Percentiles rank a stretch among this genome's conserved stretches.
Evolutionary conservation across 257 asterid species (phyloP).

Genomic region (Solanum piurae): DNA sequence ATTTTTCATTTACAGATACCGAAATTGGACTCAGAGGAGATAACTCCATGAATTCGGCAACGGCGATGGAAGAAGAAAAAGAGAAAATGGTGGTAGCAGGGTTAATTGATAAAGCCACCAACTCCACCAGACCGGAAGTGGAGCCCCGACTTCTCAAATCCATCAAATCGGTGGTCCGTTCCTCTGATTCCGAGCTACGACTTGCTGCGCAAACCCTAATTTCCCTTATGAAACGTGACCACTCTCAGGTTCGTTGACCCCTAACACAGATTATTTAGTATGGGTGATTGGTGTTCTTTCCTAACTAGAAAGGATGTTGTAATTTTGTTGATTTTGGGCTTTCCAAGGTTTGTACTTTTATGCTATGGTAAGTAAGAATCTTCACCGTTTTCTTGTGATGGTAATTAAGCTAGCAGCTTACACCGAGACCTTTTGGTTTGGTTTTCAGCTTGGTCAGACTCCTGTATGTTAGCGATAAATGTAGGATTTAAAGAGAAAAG

Average conservation of each 20-base stretch:
- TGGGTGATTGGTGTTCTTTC: neutral
- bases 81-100: slow-evolving; percentile 23
- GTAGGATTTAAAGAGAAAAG: neutral
- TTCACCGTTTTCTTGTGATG: neutral
- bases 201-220: slow-evolving; percentile 68
- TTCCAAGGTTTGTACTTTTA: neutral
- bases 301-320: neutral
- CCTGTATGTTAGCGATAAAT: neutral
- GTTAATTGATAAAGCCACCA: slow-evolving; percentile 53
- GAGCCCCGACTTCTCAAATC: slow-evolving; percentile 81
- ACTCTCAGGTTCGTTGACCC: slow-evolving; percentile 55
- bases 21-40: neutral
- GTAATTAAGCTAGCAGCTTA: neutral
- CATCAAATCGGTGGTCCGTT: slow-evolving; percentile 69
- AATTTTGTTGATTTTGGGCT: neutral
- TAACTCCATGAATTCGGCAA: neutral
- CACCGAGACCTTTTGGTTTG: neutral
- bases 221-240: slow-evolving; percentile 74
- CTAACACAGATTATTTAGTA: neutral
- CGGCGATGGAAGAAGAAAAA: slow-evolving; percentile 29
- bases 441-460: neutral
- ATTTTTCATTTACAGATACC: neutral
- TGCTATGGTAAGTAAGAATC: neutral
- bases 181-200: slow-evolving; percentile 75
- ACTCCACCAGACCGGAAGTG: slow-evolving; percentile 66